Percentiles rank a stretch among this genome's conserved stretches.
Evolutionary conservation across 2,329 filamentous ascomycete species (phyloP).

Genomic region (Fusarium mexicanum): DNA sequence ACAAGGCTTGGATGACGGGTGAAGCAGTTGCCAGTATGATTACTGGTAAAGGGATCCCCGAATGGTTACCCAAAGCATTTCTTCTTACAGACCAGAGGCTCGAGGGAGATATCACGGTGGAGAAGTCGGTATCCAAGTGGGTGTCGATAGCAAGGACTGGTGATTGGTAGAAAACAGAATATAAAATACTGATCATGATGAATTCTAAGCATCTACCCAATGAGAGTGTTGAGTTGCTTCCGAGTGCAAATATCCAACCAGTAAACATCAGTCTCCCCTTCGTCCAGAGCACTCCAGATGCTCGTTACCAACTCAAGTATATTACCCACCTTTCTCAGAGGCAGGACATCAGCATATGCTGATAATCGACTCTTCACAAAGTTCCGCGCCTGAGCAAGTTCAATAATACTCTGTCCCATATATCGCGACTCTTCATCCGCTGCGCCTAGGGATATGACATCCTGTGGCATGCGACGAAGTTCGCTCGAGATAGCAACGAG

Average conservation of each 20-base stretch:
- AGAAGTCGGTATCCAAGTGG: not conserved
- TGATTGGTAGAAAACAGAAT: not conserved
- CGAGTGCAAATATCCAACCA: not conserved
- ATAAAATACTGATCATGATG: not conserved
- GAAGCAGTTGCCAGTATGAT: not conserved
- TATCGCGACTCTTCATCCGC: not conserved
- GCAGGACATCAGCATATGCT: not conserved
- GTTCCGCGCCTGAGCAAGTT: not conserved
- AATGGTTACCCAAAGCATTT: not conserved
- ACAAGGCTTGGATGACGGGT: not conserved
- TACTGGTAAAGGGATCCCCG: fast-evolving
- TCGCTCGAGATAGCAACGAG: not conserved
- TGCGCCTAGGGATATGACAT: not conserved
- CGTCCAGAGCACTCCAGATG: not conserved
- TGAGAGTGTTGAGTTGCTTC: not conserved
- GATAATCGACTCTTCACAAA: not conserved
- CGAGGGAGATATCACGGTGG: not conserved
- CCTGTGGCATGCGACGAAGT: not conserved
- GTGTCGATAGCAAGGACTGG: not conserved
- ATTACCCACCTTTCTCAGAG: not conserved
- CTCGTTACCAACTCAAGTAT: not conserved
- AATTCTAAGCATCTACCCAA: not conserved
- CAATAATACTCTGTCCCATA: not conserved
- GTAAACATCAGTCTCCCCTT: not conserved
- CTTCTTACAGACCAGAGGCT: not conserved